phyloP scores from a whole-genome alignment of 768 basidiomycete genomes.

The Termitomyces heimii region DNA sequence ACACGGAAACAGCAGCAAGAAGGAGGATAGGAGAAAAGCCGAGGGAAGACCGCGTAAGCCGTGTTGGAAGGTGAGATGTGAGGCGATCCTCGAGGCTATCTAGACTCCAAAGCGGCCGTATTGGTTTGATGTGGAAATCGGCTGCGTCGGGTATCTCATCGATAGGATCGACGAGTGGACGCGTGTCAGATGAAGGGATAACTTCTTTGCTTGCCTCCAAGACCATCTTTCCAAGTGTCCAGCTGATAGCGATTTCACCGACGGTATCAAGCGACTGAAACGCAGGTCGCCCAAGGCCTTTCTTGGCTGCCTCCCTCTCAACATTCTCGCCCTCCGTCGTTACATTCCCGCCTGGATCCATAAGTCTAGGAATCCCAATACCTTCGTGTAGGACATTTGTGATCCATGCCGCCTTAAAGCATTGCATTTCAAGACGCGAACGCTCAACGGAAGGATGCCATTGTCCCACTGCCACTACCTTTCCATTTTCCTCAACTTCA shows the following conservation, averaged over 20 bases:
- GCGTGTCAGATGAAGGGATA: conserved; percentile 35
- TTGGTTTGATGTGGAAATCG: conserved; percentile 53
- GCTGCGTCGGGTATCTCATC: conserved; percentile 53
- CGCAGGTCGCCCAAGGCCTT: conserved; percentile 75
- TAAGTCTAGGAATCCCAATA: conserved; percentile 87
- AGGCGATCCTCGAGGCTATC: conserved; percentile 58
- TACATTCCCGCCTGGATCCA: conserved; percentile 77
- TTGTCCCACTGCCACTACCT: conserved; percentile 55
- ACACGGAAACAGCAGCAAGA: conserved; percentile 44
- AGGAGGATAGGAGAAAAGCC: conserved; percentile 70
- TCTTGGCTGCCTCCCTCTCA: conserved; percentile 68
- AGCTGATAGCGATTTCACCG: conserved; percentile 88
- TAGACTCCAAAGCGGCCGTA: conserved; percentile 56
- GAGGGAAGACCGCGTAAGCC: conserved; percentile 55
- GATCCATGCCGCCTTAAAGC: conserved; percentile 99
- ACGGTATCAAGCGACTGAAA: conserved; percentile 95
- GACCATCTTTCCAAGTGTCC: conserved; percentile 99
- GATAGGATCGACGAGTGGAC: conserved; percentile 69
- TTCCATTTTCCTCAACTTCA: conserved; percentile 53
- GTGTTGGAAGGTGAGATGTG: conserved; percentile 60
- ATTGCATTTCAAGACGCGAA: conserved; percentile 90
- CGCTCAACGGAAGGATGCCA: conserved; percentile 78
- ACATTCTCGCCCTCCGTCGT: conserved; percentile 69
- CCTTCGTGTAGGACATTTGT: conserved; percentile 95
- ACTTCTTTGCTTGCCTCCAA: conserved; percentile 92